Percentiles rank a stretch among this genome's conserved stretches.
Evolutionary conservation across 345 rosid species (phyloP).

Genomic region (Linum tenue): DNA sequence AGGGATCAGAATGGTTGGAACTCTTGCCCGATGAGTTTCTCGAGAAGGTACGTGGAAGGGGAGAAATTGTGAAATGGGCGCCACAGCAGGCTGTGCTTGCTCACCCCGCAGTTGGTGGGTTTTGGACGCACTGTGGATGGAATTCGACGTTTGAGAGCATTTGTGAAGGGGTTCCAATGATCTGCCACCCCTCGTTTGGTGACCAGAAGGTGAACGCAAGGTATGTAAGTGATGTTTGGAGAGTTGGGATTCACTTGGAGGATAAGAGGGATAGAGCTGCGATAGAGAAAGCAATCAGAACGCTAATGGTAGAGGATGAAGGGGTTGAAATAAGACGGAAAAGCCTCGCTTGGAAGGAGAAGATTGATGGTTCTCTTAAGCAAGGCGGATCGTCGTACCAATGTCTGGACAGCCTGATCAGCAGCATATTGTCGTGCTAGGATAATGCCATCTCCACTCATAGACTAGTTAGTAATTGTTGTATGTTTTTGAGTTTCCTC

Average conservation of each 20-base stretch:
- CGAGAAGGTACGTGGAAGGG: background rate
- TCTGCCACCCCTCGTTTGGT: background rate
- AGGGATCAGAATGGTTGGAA: slow-evolving; percentile 5
- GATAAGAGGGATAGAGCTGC: background rate
- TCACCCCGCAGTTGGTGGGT: background rate
- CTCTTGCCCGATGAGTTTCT: slow-evolving; percentile 16
- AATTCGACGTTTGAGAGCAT: slow-evolving; percentile 1
- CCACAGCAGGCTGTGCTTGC: slow-evolving; percentile 1
- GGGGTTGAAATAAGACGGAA: background rate
- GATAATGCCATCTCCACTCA: background rate
- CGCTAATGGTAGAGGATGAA: background rate
- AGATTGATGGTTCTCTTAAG: background rate
- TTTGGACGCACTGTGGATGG: slow-evolving; percentile 6
- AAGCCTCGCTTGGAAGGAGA: background rate
- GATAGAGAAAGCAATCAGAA: slow-evolving; percentile 4
- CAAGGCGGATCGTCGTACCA: slow-evolving; percentile 1
- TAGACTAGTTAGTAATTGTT: background rate
- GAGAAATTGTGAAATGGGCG: background rate
- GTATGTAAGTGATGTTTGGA: slow-evolving; percentile 5
- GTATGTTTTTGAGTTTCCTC: background rate
- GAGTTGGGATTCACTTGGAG: slow-evolving; percentile 5
- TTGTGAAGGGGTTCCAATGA: slow-evolving; percentile 4
- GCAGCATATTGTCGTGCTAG: background rate
- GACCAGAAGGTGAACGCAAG: background rate
- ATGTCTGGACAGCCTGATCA: background rate